Evolutionary conservation across 169 alveolate genomes (phyloP).

Genomic region (Cryptosporidium andersoni): DNA sequence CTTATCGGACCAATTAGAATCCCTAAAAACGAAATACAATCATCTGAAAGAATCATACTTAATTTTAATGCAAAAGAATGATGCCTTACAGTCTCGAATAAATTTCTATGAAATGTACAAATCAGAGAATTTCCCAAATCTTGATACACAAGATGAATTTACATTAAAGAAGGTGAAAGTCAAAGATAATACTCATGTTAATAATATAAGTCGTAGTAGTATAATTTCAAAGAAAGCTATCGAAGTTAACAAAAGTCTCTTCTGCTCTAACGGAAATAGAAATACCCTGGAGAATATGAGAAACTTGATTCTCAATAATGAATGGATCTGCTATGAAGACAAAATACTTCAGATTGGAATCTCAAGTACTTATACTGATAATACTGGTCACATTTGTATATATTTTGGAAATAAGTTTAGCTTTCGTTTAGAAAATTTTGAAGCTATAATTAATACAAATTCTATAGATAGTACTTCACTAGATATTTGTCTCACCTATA

Average conservation of each 20-base stretch:
- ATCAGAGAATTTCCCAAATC: no score
- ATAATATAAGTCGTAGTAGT: background rate
- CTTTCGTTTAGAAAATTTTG: conserved; percentile 34
- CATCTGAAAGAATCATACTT: conserved; percentile 43
- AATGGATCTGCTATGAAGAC: conserved; percentile 62
- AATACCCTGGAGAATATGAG: conserved; percentile 7
- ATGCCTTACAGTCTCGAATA: conserved; percentile 31
- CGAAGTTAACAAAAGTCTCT: background rate
- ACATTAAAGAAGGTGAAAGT: no score
- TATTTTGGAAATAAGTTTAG: conserved; percentile 57
- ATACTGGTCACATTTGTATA: conserved; percentile 3
- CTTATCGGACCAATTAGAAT: no score
- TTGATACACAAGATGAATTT: no score
- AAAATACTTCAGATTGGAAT: conserved; percentile 48
- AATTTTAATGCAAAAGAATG: conserved; percentile 50
- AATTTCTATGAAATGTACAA: conserved; percentile 45
- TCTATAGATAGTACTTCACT: background rate
- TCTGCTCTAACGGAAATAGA: background rate
- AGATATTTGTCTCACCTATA: background rate
- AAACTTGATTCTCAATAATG: conserved; percentile 20
- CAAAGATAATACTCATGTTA: background rate
- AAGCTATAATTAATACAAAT: background rate
- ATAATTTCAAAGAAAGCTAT: background rate
- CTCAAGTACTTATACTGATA: background rate
- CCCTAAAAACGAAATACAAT: conserved; percentile 8